phyloP scores from a whole-genome alignment of 345 rosid genomes.

The Mangifera indica region DNA sequence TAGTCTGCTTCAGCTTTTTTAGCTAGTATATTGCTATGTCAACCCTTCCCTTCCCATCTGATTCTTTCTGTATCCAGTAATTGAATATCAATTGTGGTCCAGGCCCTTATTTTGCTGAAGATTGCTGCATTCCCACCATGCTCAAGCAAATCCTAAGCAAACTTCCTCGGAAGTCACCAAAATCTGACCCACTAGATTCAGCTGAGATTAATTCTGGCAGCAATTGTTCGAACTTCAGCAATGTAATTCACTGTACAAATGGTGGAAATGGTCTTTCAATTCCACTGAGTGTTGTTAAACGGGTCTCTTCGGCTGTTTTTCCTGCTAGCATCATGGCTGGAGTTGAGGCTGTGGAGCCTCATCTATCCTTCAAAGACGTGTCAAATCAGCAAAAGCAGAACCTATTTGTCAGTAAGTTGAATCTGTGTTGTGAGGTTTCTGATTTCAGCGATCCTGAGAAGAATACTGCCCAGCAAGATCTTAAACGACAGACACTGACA shows the following conservation, averaged over 20 bases:
- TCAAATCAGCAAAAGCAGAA: slow-evolving; percentile 66
- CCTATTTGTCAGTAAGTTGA: slow-evolving; percentile 70
- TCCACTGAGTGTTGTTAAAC: slow-evolving; percentile 69
- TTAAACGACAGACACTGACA: slow-evolving; percentile 49
- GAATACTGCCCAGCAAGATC: slow-evolving; percentile 47
- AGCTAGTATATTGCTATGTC: not conserved
- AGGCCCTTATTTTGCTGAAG: slow-evolving; percentile 30
- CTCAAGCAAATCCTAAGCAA: slow-evolving; percentile 77
- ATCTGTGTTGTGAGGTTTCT: slow-evolving; percentile 55
- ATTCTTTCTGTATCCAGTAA: slow-evolving; percentile 5
- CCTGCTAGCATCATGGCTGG: slow-evolving; percentile 74
- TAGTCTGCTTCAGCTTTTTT: not conserved
- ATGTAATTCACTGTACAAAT: slow-evolving; percentile 52
- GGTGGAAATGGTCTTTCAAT: slow-evolving; percentile 57
- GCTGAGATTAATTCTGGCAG: slow-evolving; percentile 40
- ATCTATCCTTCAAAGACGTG: slow-evolving; percentile 68
- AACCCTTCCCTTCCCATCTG: not conserved
- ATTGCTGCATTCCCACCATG: slow-evolving; percentile 42
- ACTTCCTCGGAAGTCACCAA: slow-evolving; percentile 62
- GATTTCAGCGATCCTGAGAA: slow-evolving; percentile 51
- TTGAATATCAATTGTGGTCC: slow-evolving; percentile 15
- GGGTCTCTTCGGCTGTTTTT: slow-evolving; percentile 80
- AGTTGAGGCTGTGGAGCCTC: slow-evolving; percentile 71
- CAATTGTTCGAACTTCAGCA: slow-evolving; percentile 35
- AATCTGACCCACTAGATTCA: slow-evolving; percentile 45